Conservation (phyloP, 495 filamentous ascomycete genomes). For the Xylaria grammica region DNA sequence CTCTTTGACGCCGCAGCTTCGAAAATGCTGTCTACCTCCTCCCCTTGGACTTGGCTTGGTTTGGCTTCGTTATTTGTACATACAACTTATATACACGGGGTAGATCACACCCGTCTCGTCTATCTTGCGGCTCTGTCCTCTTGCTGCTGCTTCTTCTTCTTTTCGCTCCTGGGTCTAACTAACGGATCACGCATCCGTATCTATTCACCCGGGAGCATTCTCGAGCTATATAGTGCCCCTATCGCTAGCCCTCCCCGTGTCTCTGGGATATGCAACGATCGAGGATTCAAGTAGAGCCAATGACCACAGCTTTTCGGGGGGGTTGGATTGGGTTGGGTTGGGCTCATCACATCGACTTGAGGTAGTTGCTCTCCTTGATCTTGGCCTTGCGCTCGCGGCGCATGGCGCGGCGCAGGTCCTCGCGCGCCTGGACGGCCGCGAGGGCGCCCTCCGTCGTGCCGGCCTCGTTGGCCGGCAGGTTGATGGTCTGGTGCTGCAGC, state of each 20-base stretch:
- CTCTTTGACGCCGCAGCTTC: background rate
- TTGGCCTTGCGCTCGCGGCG: slow-evolving; percentile 72
- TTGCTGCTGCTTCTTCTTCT: too few relatives aligned
- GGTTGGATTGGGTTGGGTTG: background rate
- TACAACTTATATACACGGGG: slow-evolving; percentile 14
- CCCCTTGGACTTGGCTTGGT: too few relatives aligned
- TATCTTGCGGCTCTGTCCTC: background rate
- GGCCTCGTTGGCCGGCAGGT: slow-evolving; percentile 72
- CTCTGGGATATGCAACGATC: too few relatives aligned
- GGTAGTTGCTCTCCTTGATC: slow-evolving; percentile 94
- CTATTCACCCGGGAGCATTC: too few relatives aligned
- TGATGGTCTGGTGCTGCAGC: slow-evolving; percentile 80
- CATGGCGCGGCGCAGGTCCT: slow-evolving; percentile 71
- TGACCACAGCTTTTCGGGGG: background rate
- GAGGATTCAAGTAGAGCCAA: background rate
- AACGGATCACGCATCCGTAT: too few relatives aligned
- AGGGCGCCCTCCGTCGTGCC: slow-evolving; percentile 61
- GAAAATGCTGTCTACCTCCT: background rate
- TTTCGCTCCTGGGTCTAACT: background rate
- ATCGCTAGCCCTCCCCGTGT: too few relatives aligned
- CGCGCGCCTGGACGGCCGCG: slow-evolving; percentile 61
- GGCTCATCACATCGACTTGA: slow-evolving; percentile 71
- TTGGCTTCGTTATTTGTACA: slow-evolving; percentile 3
- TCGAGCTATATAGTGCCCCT: too few relatives aligned
- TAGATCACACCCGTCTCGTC: background rate